Evolutionary conservation across 305 asterid species (phyloP).

Genomic region (Fraxinus platypoda): DNA sequence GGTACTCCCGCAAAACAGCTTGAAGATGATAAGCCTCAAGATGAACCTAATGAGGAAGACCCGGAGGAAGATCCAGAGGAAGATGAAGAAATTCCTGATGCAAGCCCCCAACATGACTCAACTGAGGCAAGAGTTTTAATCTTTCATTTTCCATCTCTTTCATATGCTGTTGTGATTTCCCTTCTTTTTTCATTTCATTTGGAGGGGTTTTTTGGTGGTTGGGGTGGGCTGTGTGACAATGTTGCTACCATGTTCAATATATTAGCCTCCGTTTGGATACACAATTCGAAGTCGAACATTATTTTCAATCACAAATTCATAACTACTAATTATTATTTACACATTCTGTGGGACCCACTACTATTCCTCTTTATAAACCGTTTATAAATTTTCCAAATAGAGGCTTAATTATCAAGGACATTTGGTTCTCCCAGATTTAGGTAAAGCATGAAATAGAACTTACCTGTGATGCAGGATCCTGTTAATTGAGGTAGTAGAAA

Average conservation of each 20-base stretch:
- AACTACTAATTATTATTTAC: background rate
- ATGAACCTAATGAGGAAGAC: constrained; percentile 45
- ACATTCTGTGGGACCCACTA: background rate
- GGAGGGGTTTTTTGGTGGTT: background rate
- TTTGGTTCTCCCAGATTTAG: constrained; percentile 2
- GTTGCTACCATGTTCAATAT: background rate
- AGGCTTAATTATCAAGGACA: background rate
- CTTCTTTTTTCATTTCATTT: background rate
- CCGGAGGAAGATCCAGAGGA: constrained; percentile 72
- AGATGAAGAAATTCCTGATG: constrained; percentile 68
- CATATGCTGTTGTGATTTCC: background rate
- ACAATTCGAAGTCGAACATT: background rate
- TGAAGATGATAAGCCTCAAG: constrained; percentile 39
- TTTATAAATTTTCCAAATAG: background rate
- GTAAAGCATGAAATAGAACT: background rate
- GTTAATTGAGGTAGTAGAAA: background rate
- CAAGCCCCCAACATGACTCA: constrained; percentile 36
- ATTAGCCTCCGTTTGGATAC: background rate
- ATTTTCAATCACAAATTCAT: background rate
- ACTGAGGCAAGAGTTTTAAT: constrained; percentile 46
- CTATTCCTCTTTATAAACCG: background rate
- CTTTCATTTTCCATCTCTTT: constrained; percentile 15
- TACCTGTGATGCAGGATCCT: background rate
- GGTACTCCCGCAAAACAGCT: constrained; percentile 28
- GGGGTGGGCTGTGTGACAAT: constrained; percentile 7